Evolutionary conservation across 768 basidiomycete species (phyloP), one percentile per base, ranked within the genome.

Genomic region (Dendrothele bispora): DNA sequence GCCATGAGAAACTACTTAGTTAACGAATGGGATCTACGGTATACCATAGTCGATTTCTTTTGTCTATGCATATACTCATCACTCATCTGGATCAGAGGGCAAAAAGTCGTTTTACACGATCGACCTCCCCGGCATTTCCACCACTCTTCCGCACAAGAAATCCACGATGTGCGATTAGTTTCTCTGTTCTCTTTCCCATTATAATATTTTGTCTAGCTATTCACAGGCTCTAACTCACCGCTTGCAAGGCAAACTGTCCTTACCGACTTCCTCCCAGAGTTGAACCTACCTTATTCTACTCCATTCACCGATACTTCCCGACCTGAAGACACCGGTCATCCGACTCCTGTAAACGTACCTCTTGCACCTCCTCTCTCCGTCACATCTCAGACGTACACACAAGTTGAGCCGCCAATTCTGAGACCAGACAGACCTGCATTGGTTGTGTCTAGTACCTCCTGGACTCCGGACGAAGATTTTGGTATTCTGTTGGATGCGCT

Each of bases 401-500:
- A 69, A 50, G 51, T 73, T 17, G 54, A 63, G 35, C 49, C 63
- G 40, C 82, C 87, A 4, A 59, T 59, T n/a, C 65, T 82, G 21
- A 79, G 90, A 27, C 57, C 68, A 2, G 89, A 92, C 53, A 75
- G 95, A 48, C 91, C 93, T 4, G 94, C 92, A 1, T 69, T 98
- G 2, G 55, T 98, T 15, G 84, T 99, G 22, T 92, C 90, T 20
- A 91, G 91, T 55, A 99, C 97, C 1, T 93, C 90, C 14, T 98
- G 95, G 95, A 98, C 97, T 1, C 82, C 91, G 5, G 97, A 99
- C 58, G 97, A 99, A 63, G 94, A 98, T 63, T 98, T 99, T 55
- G 69, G 78, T 7, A 79, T 97, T 43, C 80, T 99, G 15, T 65
- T 98, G 18, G 74, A 80, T 17, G 92, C 93, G 2, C 70, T 99